Percentiles rank a stretch among this genome's conserved stretches.
phyloP scores from a whole-genome alignment of 2,329 filamentous ascomycete species.

The Penicillium sp. region DNA sequence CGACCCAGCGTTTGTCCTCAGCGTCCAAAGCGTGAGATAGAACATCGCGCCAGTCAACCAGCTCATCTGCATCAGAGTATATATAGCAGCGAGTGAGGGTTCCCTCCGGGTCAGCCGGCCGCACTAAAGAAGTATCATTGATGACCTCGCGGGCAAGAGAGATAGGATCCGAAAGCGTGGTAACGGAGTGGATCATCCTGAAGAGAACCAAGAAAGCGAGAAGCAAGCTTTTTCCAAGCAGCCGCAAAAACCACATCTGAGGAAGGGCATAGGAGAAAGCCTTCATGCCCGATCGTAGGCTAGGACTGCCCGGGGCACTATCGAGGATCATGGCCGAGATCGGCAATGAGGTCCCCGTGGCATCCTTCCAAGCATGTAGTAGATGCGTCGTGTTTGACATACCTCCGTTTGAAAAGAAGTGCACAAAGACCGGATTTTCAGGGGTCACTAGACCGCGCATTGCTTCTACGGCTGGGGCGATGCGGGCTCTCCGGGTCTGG shows the following conservation, averaged over 20 bases:
- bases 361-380: constrained; percentile 37
- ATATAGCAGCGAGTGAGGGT: constrained; percentile 36
- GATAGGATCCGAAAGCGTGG: constrained; percentile 25
- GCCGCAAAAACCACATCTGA: constrained; percentile 27
- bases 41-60: constrained; percentile 37
- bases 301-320: constrained; percentile 43
- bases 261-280: constrained; percentile 40
- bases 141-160: constrained; percentile 28
- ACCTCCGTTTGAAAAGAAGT: constrained; percentile 53
- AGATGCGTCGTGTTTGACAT: constrained; percentile 40
- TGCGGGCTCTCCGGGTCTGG: constrained; percentile 24
- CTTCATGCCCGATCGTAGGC: constrained; percentile 23
- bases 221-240: constrained; percentile 28
- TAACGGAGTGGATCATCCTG: constrained; percentile 19
- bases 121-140: constrained; percentile 31
- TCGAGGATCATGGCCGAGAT: constrained; percentile 46
- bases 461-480: constrained; percentile 37
- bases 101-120: constrained; percentile 7
- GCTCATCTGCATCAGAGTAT: constrained; percentile 40
- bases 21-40: constrained; percentile 37
- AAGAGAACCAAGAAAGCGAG: constrained; percentile 23
- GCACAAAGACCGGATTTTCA: constrained; percentile 38
- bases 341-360: constrained; percentile 36
- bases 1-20: constrained; percentile 31
- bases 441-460: constrained; percentile 27